These are phyloP conservation scores for Drechslerella coelobrocha DNA, from an alignment of 2,329 filamentous ascomycete genomes.

Conservation along the genomic window DNA sequence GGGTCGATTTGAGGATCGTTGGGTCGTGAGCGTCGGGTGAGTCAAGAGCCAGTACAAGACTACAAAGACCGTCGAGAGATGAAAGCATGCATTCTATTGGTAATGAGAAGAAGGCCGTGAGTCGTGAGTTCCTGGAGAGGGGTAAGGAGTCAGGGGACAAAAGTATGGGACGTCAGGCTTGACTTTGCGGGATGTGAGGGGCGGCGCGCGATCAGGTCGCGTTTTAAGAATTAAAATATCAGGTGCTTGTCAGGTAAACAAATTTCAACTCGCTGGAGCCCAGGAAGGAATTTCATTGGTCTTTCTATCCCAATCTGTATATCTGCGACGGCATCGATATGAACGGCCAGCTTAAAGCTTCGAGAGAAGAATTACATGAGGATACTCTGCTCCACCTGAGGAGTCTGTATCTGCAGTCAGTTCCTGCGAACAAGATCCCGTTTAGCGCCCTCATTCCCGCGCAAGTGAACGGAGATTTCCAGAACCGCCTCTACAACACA, in stretches of 20 bases:
- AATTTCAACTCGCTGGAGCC: neutral
- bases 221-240: conserved; percentile 17
- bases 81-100: conserved; percentile 10
- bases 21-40: conserved; percentile 1
- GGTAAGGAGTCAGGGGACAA: neutral
- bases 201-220: conserved; percentile 19
- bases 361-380: neutral
- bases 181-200: conserved; percentile 1
- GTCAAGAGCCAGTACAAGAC: conserved; percentile 1
- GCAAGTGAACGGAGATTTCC: conserved; percentile 22
- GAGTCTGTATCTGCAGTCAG: conserved; percentile 36
- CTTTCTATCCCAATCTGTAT: conserved; percentile 8
- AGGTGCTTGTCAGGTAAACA: conserved; percentile 37
- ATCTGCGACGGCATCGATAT: neutral
- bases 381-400: conserved; percentile 20
- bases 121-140: neutral
- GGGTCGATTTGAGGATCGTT: neutral
- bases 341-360: neutral
- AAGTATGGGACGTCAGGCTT: conserved; percentile 13
- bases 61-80: neutral
- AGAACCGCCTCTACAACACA: conserved; percentile 44
- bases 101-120: conserved; percentile 1
- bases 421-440: conserved; percentile 34
- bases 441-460: conserved; percentile 32
- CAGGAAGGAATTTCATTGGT: conserved; percentile 5